Base-by-base conservation (phyloP, 2,329 filamentous ascomycete genomes). In the Apiospora arundinis region DNA sequence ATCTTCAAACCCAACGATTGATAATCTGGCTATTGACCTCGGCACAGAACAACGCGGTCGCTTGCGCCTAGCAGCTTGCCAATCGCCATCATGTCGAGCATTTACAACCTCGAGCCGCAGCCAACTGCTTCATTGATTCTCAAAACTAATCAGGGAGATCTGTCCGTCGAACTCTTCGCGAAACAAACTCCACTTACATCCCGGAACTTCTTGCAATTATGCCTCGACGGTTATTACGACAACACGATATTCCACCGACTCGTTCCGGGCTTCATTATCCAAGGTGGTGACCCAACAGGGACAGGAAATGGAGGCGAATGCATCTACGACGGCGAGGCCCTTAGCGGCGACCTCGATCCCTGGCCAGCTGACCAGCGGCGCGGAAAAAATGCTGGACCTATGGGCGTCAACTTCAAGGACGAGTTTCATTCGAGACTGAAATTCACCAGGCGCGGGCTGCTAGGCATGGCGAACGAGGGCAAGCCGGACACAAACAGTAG, bases 381-480 rank as follows among this genome's bases (percentile, higher is more conserved):
- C n/a, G 90, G 90, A 14, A 83, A 83, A 76, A 92, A 92, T 77
- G 88, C 89, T 8, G 90, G 90, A 0, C 81, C 84, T 16, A 85
- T 84, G 45, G 90, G 90, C 32, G 83, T 91, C 42, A 88, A 89
- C 73, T 92, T 92, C 80, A 90, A 86, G 74, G 95, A 98, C 84
- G 96, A 99, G 80, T 92, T 98, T 75, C 95, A 98, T 82, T 94
- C 92, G 76, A 89, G 96, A 44, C 86, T 99, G 75, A 97, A 97
- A 81, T 98, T 96, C 86, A 98, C 97, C 77, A 88, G 96, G 67
- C 88, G 96, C 72, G 96, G 96, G 0, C 83, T 98, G 76, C 83
- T 99, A 76, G 96, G 93, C n/a, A 98, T 98, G 95, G 96, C 96
- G 40, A 98, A 98, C 81, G 92, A 93, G 73, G 92, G 95, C 65